Conservation (phyloP, 768 basidiomycete species). For the Amylocystis lapponica region DNA sequence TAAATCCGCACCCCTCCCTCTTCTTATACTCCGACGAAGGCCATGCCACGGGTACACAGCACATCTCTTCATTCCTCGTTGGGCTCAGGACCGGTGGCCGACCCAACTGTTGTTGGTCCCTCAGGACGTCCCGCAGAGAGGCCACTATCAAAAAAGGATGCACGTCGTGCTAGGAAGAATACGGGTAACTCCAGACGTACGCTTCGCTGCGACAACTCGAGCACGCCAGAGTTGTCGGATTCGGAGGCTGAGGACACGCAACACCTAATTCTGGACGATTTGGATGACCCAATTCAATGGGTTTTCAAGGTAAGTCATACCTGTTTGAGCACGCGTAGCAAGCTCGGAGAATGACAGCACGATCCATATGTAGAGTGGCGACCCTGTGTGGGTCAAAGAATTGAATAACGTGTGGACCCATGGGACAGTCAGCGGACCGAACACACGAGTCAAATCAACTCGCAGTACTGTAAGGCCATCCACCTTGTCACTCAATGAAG, state of each 20-base stretch:
- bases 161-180: too few species aligned
- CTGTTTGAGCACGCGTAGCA: not conserved
- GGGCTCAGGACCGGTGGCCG: too few species aligned
- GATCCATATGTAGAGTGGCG: slow-evolving; percentile 39
- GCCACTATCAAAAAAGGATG: too few species aligned
- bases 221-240: not conserved
- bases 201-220: not conserved
- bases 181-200: not conserved
- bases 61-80: too few species aligned
- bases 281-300: slow-evolving; percentile 49
- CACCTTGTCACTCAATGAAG: not conserved
- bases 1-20: too few species aligned
- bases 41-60: too few species aligned
- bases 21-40: too few species aligned
- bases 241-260: too few species aligned
- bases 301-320: slow-evolving; percentile 41
- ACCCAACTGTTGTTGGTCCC: too few species aligned
- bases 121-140: too few species aligned
- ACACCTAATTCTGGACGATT: slow-evolving; percentile 19
- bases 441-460: slow-evolving; percentile 39
- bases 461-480: slow-evolving; percentile 13
- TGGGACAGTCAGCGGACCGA: slow-evolving; percentile 43
- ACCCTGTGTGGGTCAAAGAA: slow-evolving; percentile 49
- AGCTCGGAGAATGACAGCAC: slow-evolving; percentile 3
- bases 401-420: slow-evolving; percentile 44